A percentile compares a stretch with the other conserved stretches of the same genome.
phyloP scores from a whole-genome alignment of 106 monocot genomes.

The Platanthera zijinensis region DNA sequence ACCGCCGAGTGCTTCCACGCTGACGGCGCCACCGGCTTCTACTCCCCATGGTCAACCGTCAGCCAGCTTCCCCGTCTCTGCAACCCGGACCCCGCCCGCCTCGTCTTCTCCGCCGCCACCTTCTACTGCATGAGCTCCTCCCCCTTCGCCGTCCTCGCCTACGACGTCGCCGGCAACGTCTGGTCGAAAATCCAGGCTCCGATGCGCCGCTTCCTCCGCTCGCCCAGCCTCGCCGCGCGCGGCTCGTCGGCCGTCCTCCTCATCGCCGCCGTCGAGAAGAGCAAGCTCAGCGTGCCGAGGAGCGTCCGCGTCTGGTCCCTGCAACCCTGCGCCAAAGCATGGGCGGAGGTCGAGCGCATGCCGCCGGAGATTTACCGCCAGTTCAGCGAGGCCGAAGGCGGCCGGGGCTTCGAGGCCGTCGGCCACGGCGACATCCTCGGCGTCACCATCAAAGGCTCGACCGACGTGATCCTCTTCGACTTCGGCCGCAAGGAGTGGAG shows the following conservation, averaged over 20 bases:
- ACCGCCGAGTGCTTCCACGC: slow-evolving; percentile 64
- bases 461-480: slow-evolving; percentile 44
- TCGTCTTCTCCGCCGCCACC: slow-evolving; percentile 38
- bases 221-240: slow-evolving; percentile 33
- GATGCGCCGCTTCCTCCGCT: slow-evolving; percentile 81
- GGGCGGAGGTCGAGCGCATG: slow-evolving; percentile 79
- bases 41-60: slow-evolving; percentile 50
- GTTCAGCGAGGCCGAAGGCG: slow-evolving; percentile 52
- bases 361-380: slow-evolving; percentile 33
- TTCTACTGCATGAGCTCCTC: slow-evolving; percentile 89
- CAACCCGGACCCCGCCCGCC: slow-evolving; percentile 51
- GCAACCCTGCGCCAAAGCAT: slow-evolving; percentile 22
- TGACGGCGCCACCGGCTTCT: slow-evolving; percentile 48
- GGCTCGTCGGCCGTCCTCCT: slow-evolving; percentile 29
- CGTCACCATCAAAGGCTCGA: slow-evolving; percentile 25
- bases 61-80: slow-evolving; percentile 63
- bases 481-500: slow-evolving; percentile 43
- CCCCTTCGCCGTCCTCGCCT: slow-evolving; percentile 62
- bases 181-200: slow-evolving; percentile 84
- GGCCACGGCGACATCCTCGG: slow-evolving; percentile 42
- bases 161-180: slow-evolving; percentile 32
- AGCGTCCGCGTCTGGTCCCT: slow-evolving; percentile 56
- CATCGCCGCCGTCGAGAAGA: slow-evolving; percentile 71
- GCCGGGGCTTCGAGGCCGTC: slow-evolving; percentile 72
- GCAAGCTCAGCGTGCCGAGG: slow-evolving; percentile 52